Evolutionary conservation across 306 rosid genomes (phyloP).

Genomic region (Prunus salicina): DNA sequence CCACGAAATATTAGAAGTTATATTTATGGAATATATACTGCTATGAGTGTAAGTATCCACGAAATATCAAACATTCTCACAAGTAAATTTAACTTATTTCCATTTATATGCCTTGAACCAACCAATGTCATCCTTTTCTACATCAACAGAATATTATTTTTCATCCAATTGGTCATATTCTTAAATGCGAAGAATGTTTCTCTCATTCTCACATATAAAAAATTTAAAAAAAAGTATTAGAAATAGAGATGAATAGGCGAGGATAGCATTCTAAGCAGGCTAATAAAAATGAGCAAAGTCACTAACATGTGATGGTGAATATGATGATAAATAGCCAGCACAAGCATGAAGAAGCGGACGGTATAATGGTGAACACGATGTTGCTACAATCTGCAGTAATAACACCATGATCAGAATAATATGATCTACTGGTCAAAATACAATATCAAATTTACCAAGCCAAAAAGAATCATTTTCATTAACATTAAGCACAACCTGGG

Average conservation of each 20-base stretch:
- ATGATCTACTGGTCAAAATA: conserved; percentile 1
- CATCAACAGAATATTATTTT: neutral
- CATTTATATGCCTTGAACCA: neutral
- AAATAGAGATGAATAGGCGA: neutral
- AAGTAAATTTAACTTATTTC: neutral
- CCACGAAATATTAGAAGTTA: neutral
- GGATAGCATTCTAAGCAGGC: neutral
- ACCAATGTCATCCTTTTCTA: neutral
- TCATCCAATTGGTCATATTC: neutral
- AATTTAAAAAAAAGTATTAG: neutral
- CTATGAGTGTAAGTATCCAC: neutral
- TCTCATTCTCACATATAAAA: neutral
- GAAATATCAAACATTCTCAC: neutral
- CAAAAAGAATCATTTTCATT: conserved; percentile 6
- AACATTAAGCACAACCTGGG: conserved; percentile 57
- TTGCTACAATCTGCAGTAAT: conserved; percentile 67
- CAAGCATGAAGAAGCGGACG: conserved; percentile 76
- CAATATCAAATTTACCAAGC: conserved; percentile 11
- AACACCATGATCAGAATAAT: conserved; percentile 26
- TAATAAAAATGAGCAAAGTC: conserved; percentile 19
- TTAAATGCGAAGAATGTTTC: neutral
- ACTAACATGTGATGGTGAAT: conserved; percentile 88
- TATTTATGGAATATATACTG: neutral
- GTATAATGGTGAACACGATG: conserved; percentile 60
- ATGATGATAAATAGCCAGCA: conserved; percentile 89